Evolutionary conservation across 1,284 basidiomycete genomes (phyloP).

Genomic region (Ceratobasidium sp.): DNA sequence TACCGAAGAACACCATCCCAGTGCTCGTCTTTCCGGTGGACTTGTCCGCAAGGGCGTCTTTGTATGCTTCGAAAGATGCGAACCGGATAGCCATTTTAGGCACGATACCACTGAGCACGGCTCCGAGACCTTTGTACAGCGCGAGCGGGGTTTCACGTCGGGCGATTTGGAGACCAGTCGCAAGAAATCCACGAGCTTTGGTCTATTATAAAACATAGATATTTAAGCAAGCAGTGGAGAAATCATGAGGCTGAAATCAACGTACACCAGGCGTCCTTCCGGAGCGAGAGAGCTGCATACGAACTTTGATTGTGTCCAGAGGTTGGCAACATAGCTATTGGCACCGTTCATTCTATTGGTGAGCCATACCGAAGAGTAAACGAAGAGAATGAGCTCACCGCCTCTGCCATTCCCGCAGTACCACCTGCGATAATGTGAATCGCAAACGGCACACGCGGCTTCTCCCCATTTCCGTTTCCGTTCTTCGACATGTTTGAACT

Average conservation of each 20-base stretch:
- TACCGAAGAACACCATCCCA: constrained; percentile 83
- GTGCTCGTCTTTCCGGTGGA: constrained; percentile 82
- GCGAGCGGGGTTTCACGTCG: constrained; percentile 94
- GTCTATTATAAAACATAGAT: constrained; percentile 67
- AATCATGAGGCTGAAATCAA: constrained; percentile 32
- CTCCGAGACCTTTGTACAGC: constrained; percentile 98
- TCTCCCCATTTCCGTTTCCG: constrained; percentile 45
- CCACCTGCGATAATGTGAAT: constrained; percentile 95
- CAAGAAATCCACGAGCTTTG: constrained; percentile 93
- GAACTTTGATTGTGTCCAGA: constrained; percentile 97
- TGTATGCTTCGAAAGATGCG: constrained; percentile 97
- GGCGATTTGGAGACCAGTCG: constrained; percentile 91
- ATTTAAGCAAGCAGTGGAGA: background rate
- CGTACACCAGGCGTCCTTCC: constrained; percentile 83
- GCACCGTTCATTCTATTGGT: constrained; percentile 5
- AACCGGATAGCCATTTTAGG: constrained; percentile 99
- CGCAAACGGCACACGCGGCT: constrained; percentile 71
- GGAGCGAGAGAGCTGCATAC: constrained; percentile 94
- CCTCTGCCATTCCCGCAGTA: constrained; percentile 91
- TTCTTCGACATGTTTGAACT: constrained; percentile 42
- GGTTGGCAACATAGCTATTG: constrained; percentile 81
- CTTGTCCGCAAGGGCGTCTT: constrained; percentile 82
- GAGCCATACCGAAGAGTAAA: constrained; percentile 4
- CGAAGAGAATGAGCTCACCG: constrained; percentile 67
- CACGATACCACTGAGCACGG: constrained; percentile 97